Evolutionary conservation across 2,329 filamentous ascomycete genomes (phyloP).

Genomic region (Mariannaea elegans): DNA sequence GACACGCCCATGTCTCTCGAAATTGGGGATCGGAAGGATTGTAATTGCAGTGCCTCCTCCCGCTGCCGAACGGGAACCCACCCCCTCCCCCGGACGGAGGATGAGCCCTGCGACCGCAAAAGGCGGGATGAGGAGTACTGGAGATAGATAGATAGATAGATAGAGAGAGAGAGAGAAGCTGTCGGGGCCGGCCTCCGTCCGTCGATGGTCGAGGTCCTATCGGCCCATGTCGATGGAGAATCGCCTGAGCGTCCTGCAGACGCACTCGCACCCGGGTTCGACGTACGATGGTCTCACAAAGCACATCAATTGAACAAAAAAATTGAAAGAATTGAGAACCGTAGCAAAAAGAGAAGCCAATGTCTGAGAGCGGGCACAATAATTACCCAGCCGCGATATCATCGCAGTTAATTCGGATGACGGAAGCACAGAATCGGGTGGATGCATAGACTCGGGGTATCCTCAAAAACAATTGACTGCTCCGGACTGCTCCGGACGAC

Average conservation of each 20-base stretch:
- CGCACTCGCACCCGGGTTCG: slow-evolving; percentile 14
- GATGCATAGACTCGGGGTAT: not conserved
- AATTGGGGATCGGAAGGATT: not conserved
- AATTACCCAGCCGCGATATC: not conserved
- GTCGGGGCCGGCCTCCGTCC: slow-evolving; percentile 28
- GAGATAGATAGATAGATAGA: not conserved
- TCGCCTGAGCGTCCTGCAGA: slow-evolving; percentile 38
- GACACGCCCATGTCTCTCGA: not conserved
- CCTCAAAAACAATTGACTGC: not conserved
- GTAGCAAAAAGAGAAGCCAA: not conserved
- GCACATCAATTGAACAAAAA: not conserved
- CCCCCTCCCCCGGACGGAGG: slow-evolving; percentile 1
- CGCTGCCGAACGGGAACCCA: slow-evolving; percentile 8
- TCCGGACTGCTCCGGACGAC: not conserved
- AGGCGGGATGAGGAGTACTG: not conserved
- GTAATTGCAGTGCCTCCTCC: not conserved
- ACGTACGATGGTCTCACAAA: slow-evolving; percentile 18
- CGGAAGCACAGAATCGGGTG: not conserved
- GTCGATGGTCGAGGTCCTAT: slow-evolving; percentile 20
- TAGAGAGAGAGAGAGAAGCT: not conserved
- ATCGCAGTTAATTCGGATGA: not conserved
- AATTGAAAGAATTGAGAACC: too few species aligned
- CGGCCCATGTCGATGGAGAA: slow-evolving; percentile 38
- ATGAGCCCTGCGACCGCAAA: not conserved
- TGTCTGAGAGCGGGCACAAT: not conserved